Conservation (phyloP, 352 stramenopile species). For the Globisporangium iwayamae region DNA sequence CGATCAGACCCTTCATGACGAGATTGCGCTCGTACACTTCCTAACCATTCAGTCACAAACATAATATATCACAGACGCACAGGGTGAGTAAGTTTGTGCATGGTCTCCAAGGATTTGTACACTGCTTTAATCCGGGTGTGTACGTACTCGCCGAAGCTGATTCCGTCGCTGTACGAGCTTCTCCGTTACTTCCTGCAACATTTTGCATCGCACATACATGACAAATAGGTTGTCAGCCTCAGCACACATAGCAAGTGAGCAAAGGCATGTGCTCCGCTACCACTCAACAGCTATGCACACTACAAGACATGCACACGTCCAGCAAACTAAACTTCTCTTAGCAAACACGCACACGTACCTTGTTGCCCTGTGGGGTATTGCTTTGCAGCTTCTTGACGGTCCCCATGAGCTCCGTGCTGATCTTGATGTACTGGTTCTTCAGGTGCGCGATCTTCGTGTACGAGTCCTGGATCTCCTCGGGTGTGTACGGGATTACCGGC, state of each 20-base stretch:
- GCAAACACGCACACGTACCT: conserved; percentile 5
- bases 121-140: background rate
- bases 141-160: conserved; percentile 58
- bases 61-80: no score
- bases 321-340: background rate
- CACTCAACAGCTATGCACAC: background rate
- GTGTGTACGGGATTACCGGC: conserved; percentile 63
- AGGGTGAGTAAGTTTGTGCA: no score
- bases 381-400: conserved; percentile 49
- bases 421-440: conserved; percentile 78
- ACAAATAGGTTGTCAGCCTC: background rate
- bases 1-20: conserved; percentile 85
- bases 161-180: conserved; percentile 64
- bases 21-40: conserved; percentile 84
- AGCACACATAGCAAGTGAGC: background rate
- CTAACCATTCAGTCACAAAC: conserved; percentile 18
- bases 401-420: conserved; percentile 60
- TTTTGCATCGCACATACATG: background rate
- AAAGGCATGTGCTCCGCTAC: background rate
- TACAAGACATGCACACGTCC: background rate
- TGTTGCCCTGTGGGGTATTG: conserved; percentile 8
- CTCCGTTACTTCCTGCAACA: conserved; percentile 35
- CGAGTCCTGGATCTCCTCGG: conserved; percentile 84
- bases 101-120: no score
- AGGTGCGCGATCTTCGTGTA: conserved; percentile 79